Percentiles rank a stretch among this genome's conserved stretches.
Conservation (phyloP, 2,329 filamentous ascomycete species). For the Diplodia mutila region DNA sequence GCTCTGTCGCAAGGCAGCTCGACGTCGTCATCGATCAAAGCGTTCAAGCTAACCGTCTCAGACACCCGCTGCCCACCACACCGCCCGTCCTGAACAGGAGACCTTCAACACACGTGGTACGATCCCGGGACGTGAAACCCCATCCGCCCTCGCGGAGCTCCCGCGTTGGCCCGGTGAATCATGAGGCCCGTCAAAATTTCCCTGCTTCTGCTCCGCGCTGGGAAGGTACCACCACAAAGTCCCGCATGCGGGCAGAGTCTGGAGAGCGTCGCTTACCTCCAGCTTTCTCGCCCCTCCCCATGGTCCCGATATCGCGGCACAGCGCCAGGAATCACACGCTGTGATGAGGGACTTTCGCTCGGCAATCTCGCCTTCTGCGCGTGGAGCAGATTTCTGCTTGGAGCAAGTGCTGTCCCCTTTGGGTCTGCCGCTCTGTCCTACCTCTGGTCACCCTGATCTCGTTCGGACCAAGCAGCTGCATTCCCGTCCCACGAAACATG, state of each 20-base stretch:
- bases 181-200: not conserved
- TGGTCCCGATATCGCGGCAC: conserved; percentile 12
- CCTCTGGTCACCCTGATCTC: not conserved
- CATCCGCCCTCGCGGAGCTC: conserved; percentile 7
- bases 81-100: conserved; percentile 17
- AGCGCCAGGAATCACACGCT: not conserved
- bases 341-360: not conserved
- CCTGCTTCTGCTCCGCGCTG: not conserved
- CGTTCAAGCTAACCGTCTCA: not conserved
- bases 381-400: conserved; percentile 17
- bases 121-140: conserved; percentile 15
- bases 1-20: conserved; percentile 20
- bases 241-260: conserved; percentile 18
- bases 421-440: conserved; percentile 2
- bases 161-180: not conserved
- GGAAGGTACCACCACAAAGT: not conserved
- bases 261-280: conserved; percentile 9
- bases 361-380: conserved; percentile 8
- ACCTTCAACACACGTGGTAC: conserved; percentile 19
- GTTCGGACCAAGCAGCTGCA: not conserved
- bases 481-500: not conserved
- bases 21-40: conserved; percentile 9
- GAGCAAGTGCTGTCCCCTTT: not conserved
- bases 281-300: not conserved
- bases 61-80: not conserved